Conservation (phyloP, 805 yeast species). For the Candida incommunis region DNA sequence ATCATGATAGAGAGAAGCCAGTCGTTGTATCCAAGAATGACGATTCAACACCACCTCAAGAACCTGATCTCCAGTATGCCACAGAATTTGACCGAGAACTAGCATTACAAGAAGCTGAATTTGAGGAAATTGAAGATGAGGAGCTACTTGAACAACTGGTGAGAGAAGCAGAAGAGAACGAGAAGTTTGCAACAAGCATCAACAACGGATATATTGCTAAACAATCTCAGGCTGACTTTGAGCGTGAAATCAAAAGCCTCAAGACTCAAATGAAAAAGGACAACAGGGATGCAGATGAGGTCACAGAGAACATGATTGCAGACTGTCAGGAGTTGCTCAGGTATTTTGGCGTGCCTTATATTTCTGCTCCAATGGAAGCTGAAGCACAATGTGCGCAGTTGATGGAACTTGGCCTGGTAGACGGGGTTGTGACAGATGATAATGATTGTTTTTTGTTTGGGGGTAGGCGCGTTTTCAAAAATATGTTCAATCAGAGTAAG, state of each 20-base stretch:
- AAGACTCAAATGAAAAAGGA: constrained; percentile 51
- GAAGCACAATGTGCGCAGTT: constrained; percentile 96
- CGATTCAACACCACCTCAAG: no score
- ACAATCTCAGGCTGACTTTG: constrained; percentile 12
- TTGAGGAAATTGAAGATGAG: constrained; percentile 56
- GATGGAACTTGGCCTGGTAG: constrained; percentile 55
- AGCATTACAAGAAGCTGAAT: constrained; percentile 19
- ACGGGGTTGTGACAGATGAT: constrained; percentile 94
- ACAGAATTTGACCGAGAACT: constrained; percentile 8
- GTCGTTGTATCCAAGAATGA: no score
- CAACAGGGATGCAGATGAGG: constrained; percentile 82
- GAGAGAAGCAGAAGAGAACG: constrained; percentile 63
- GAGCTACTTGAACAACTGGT: constrained; percentile 45
- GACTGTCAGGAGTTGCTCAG: constrained; percentile 84
- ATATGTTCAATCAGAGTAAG: constrained; percentile 87
- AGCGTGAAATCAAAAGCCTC: constrained; percentile 26
- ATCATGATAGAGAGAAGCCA: no score
- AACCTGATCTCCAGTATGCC: not conserved
- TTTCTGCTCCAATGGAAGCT: constrained; percentile 97
- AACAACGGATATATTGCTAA: constrained; percentile 10
- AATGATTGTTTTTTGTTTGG: constrained; percentile 94
- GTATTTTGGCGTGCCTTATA: constrained; percentile 84
- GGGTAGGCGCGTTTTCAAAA: constrained; percentile 65
- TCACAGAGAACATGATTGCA: constrained; percentile 66
- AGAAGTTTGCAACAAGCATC: constrained; percentile 37